These are phyloP conservation scores for Platanthera zijinensis DNA, from an alignment of 106 monocot species.

Conservation along the genomic window DNA sequence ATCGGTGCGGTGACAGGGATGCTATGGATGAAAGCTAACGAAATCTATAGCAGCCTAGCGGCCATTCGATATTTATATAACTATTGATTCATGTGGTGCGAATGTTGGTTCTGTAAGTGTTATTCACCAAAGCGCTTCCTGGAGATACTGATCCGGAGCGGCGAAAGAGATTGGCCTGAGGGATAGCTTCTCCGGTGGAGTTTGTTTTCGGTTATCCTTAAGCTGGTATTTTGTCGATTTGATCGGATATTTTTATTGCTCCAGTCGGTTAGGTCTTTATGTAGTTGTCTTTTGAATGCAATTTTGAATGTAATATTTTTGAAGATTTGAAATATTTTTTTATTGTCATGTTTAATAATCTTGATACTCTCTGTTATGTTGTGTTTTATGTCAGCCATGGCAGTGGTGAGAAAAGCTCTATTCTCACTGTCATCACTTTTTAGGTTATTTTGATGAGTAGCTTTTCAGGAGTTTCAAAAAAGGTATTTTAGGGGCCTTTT, in stretches of 20 bases:
- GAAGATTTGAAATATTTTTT: no score
- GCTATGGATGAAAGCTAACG: constrained; percentile 76
- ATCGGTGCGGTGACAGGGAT: constrained; percentile 4
- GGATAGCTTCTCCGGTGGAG: not conserved
- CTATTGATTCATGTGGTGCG: not conserved
- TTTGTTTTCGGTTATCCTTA: not conserved
- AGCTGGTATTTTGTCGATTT: not conserved
- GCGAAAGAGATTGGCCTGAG: not conserved
- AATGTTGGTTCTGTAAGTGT: not conserved
- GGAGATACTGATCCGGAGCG: not conserved
- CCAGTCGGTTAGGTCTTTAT: no score
- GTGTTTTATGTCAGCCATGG: no score
- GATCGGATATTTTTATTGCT: not conserved
- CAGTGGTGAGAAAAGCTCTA: no score
- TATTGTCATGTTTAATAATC: no score
- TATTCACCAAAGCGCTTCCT: not conserved
- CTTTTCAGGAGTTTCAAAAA: no score
- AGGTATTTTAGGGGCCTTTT: no score
- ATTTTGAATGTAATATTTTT: no score
- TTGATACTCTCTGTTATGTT: no score
- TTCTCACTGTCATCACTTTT: no score
- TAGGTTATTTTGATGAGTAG: no score
- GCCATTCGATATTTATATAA: not conserved
- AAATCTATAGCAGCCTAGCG: not conserved
- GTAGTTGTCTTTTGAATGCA: no score